phyloP scores from a whole-genome alignment of 1,139 yeast genomes.

The Pichia sorboxylosa region DNA sequence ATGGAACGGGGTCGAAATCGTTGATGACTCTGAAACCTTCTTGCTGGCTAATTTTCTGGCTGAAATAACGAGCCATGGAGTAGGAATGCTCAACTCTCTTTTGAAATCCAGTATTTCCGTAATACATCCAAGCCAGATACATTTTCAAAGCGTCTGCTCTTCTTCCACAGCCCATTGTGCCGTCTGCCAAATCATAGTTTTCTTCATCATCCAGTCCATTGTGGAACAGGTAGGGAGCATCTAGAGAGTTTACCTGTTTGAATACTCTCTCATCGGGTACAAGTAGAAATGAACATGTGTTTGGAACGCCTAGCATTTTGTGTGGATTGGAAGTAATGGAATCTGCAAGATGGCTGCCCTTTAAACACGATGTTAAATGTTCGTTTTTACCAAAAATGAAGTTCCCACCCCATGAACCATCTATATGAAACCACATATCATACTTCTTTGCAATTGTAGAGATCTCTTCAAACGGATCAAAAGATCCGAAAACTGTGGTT shows the following conservation, averaged over 20 bases:
- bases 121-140: slow-evolving; percentile 73
- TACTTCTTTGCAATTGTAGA: slow-evolving; percentile 41
- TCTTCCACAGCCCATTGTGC: slow-evolving; percentile 90
- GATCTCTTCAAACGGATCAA: slow-evolving; percentile 54
- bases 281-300: slow-evolving; percentile 71
- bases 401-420: slow-evolving; percentile 91
- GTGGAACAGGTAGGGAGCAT: slow-evolving; percentile 78
- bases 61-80: slow-evolving; percentile 50
- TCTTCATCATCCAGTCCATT: slow-evolving; percentile 38
- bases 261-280: slow-evolving; percentile 57
- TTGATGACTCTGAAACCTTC: slow-evolving; percentile 44
- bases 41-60: slow-evolving; percentile 27
- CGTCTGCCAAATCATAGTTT: slow-evolving; percentile 73
- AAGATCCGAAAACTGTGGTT: slow-evolving; percentile 80
- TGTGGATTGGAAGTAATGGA: slow-evolving; percentile 83
- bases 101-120: slow-evolving; percentile 50
- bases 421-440: slow-evolving; percentile 68
- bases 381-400: slow-evolving; percentile 51
- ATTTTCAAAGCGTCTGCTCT: slow-evolving; percentile 74
- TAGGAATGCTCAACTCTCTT: slow-evolving; percentile 63
- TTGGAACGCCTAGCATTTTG: slow-evolving; percentile 84
- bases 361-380: slow-evolving; percentile 34
- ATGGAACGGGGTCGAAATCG: slow-evolving; percentile 53
- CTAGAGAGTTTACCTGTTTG: slow-evolving; percentile 61
- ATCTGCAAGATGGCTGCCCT: slow-evolving; percentile 57